phyloP scores from a whole-genome alignment of 1,284 basidiomycete species.

The Irpex sp. region DNA sequence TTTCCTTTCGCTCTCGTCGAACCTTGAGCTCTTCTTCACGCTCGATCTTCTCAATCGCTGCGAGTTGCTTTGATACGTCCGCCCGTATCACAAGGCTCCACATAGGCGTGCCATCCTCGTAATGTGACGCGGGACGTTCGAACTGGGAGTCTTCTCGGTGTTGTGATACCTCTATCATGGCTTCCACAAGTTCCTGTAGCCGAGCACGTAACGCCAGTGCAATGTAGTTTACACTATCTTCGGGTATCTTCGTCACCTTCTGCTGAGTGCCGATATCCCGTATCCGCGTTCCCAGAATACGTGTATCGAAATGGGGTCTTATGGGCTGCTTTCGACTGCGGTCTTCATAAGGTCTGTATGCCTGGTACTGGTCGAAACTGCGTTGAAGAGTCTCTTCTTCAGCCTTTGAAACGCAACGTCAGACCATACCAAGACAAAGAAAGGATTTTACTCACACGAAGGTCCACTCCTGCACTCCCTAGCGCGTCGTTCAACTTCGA shows the following conservation, averaged over 20 bases:
- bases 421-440: neutral
- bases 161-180: constrained; percentile 64
- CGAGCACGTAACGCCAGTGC: constrained; percentile 74
- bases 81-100: constrained; percentile 71
- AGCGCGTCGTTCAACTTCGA: constrained; percentile 76
- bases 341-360: constrained; percentile 62
- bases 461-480: constrained; percentile 77
- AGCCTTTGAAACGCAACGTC: constrained; percentile 39
- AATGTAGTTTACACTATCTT: constrained; percentile 71
- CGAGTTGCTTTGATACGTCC: constrained; percentile 72
- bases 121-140: constrained; percentile 60
- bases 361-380: constrained; percentile 51
- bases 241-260: constrained; percentile 59
- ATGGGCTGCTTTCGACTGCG: constrained; percentile 66
- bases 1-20: constrained; percentile 69
- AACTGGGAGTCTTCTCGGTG: constrained; percentile 71
- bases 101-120: constrained; percentile 65
- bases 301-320: constrained; percentile 59
- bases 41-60: constrained; percentile 70
- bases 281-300: constrained; percentile 56
- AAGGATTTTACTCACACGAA: constrained; percentile 44
- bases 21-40: constrained; percentile 74
- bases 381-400: constrained; percentile 75
- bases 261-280: constrained; percentile 56
- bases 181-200: constrained; percentile 63